Percentiles rank a stretch among this genome's conserved stretches.
These are phyloP conservation scores for Tetrahymena malaccensis DNA, from an alignment of 73 alveolate species.

Conservation along the genomic window DNA sequence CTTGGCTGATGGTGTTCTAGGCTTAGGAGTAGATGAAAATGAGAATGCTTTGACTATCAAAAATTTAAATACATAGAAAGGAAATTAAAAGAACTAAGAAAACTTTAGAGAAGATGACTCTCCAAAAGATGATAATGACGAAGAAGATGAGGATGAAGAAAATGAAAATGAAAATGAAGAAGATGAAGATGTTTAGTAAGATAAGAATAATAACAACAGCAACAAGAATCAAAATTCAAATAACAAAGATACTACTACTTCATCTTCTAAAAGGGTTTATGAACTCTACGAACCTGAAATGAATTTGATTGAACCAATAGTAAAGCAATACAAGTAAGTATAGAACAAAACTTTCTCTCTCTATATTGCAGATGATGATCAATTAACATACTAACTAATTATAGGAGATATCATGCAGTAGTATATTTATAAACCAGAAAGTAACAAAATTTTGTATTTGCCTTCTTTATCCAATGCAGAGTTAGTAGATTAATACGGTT, in stretches of 20 bases:
- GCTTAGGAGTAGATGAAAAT: neutral
- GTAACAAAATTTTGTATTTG: neutral
- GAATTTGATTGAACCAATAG: neutral
- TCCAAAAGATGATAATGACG: neutral
- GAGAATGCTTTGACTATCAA: neutral
- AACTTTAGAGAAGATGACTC: neutral
- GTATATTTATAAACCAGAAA: neutral
- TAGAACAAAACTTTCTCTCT: neutral
- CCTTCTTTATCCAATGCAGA: neutral
- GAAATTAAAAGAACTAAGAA: neutral
- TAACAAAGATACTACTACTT: neutral
- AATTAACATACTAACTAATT: neutral
- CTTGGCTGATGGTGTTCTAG: neutral
- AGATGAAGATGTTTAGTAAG: neutral
- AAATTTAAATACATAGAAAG: neutral
- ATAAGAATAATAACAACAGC: neutral
- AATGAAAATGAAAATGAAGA: neutral
- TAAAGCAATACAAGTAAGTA: neutral
- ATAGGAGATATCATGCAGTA: neutral
- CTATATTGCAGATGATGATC: neutral
- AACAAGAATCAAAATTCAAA: neutral
- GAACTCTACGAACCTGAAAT: neutral
- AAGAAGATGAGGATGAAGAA: neutral
- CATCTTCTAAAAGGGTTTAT: neutral
- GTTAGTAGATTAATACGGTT: neutral